Percentiles rank a stretch among this genome's conserved stretches.
These are phyloP conservation scores for Cryptosporidium ubiquitum DNA, from an alignment of 169 alveolate genomes.

Conservation along the genomic window DNA sequence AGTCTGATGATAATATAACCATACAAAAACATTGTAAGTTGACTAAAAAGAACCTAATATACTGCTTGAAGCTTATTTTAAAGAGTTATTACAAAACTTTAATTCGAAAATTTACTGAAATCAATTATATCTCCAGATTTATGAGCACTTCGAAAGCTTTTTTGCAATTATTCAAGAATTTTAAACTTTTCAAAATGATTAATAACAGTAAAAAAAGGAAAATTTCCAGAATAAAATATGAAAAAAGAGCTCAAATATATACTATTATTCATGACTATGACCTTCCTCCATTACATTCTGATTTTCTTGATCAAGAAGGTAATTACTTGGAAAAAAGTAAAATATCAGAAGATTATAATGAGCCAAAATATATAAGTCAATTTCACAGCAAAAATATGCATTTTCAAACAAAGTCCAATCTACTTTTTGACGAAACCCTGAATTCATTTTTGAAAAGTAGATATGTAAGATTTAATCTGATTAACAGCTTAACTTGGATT, in stretches of 20 bases:
- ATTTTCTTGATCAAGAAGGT: background rate
- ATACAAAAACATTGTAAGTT: background rate
- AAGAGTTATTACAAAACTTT: background rate
- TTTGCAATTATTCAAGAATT: background rate
- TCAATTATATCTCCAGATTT: background rate
- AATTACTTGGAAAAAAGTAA: background rate
- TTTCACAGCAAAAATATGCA: background rate
- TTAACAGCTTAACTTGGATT: slow-evolving; percentile 43
- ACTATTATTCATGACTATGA: background rate
- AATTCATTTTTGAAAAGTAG: slow-evolving; percentile 1
- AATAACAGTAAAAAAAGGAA: background rate
- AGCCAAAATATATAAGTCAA: background rate
- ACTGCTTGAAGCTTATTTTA: background rate
- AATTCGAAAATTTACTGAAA: background rate
- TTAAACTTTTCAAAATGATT: background rate
- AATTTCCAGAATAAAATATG: background rate
- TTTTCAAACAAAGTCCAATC: background rate
- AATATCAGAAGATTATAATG: background rate
- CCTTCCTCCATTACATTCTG: background rate
- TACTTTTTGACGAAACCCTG: slow-evolving; percentile 50
- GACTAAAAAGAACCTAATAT: background rate
- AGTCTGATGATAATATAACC: background rate
- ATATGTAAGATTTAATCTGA: background rate
- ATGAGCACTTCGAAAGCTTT: background rate
- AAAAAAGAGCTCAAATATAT: background rate